These are phyloP conservation scores for Volutella citrinella DNA, from an alignment of 2,329 filamentous ascomycete species.

Conservation along the genomic window DNA sequence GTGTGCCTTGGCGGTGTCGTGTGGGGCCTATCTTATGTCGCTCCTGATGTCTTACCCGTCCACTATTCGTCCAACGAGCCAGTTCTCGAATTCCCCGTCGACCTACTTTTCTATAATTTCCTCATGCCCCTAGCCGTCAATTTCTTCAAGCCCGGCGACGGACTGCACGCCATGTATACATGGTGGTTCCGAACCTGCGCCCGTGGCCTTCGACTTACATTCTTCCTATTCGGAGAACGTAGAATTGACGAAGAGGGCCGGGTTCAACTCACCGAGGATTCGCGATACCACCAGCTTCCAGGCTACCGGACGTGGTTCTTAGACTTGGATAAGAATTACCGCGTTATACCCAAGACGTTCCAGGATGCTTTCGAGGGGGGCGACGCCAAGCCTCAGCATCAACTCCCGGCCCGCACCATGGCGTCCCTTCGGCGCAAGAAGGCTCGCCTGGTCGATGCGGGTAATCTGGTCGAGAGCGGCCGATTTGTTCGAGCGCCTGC, in stretches of 20 bases:
- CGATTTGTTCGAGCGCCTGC: slow-evolving; percentile 88
- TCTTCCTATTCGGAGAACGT: slow-evolving; percentile 89
- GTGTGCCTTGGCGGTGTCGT: slow-evolving; percentile 93
- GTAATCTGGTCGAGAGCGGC: slow-evolving; percentile 66
- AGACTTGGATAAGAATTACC: slow-evolving; percentile 39
- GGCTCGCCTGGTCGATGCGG: slow-evolving; percentile 42
- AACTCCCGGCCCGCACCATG: slow-evolving; percentile 36
- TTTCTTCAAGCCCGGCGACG: slow-evolving; percentile 81
- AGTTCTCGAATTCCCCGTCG: slow-evolving; percentile 89
- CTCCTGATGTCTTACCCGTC: slow-evolving; percentile 76
- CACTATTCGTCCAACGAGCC: slow-evolving; percentile 93
- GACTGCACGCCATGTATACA: slow-evolving; percentile 78
- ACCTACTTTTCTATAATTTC: slow-evolving; percentile 95
- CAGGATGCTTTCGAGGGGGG: slow-evolving; percentile 49
- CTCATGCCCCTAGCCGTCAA: slow-evolving; percentile 84
- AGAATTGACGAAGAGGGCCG: slow-evolving; percentile 77
- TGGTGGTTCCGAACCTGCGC: slow-evolving; percentile 97
- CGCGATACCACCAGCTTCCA: slow-evolving; percentile 29
- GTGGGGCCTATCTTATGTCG: slow-evolving; percentile 74
- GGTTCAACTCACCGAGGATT: slow-evolving; percentile 43
- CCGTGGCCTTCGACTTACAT: slow-evolving; percentile 73
- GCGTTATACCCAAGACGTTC: slow-evolving; percentile 57
- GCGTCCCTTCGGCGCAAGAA: slow-evolving; percentile 37
- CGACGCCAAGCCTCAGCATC: slow-evolving; percentile 39
- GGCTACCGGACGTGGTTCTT: slow-evolving; percentile 45